These are phyloP conservation scores for Leccinum subrobustum DNA, from an alignment of 1,284 basidiomycete genomes.

Conservation along the genomic window DNA sequence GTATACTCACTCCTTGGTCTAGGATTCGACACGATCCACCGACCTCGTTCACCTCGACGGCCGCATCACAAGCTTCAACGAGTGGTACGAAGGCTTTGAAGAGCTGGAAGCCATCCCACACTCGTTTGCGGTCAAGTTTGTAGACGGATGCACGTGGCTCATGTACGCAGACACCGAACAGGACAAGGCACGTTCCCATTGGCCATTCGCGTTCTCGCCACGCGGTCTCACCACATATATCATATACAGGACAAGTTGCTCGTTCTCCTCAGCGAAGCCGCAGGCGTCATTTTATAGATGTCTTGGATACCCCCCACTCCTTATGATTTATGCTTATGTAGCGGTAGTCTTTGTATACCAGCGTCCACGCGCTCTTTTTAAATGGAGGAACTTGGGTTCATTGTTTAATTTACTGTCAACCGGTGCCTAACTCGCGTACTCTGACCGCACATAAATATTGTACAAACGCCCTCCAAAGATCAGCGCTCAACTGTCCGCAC, in stretches of 20 bases:
- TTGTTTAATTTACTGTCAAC: neutral
- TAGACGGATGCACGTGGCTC: slow-evolving; percentile 51
- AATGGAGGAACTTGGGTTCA: neutral
- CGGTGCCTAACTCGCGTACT: neutral
- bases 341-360: slow-evolving; percentile 17
- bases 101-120: slow-evolving; percentile 67
- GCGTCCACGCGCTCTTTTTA: slow-evolving; percentile 7
- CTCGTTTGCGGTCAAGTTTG: slow-evolving; percentile 64
- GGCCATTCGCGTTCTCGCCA: neutral
- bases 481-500: neutral
- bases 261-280: slow-evolving; percentile 32
- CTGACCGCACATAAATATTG: neutral
- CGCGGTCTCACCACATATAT: slow-evolving; percentile 7
- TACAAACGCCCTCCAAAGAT: neutral
- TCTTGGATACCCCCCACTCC: slow-evolving; percentile 7
- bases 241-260: slow-evolving; percentile 27
- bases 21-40: slow-evolving; percentile 49
- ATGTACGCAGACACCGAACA: slow-evolving; percentile 66
- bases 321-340: slow-evolving; percentile 18
- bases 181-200: slow-evolving; percentile 53
- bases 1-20: neutral
- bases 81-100: slow-evolving; percentile 73
- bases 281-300: slow-evolving; percentile 29
- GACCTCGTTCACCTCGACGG: slow-evolving; percentile 51
- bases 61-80: slow-evolving; percentile 48